Conservation (phyloP, 345 rosid species). For the Citrus inodora region DNA sequence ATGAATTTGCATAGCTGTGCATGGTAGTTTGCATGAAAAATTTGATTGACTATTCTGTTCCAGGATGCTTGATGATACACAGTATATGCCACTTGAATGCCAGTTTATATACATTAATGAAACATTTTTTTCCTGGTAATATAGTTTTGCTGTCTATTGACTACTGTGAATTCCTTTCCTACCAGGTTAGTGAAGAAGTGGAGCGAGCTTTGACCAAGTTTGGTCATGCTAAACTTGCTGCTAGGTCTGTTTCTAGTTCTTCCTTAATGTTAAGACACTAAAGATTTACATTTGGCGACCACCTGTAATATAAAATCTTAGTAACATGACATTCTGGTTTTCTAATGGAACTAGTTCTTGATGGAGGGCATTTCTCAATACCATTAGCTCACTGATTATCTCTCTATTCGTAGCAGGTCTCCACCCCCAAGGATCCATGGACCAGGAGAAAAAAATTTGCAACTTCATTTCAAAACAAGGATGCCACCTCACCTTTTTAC, state of each 20-base stretch:
- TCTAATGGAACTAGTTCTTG: neutral
- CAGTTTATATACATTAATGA: neutral
- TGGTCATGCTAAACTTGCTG: slow-evolving; percentile 48
- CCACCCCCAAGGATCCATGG: slow-evolving; percentile 57
- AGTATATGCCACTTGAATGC: neutral
- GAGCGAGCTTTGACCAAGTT: slow-evolving; percentile 81
- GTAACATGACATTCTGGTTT: neutral
- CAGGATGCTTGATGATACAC: neutral
- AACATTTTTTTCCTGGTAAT: too few species aligned
- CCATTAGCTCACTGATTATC: neutral
- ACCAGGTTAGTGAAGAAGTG: slow-evolving; percentile 92
- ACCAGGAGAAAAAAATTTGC: slow-evolving; percentile 57
- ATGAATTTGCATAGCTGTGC: neutral
- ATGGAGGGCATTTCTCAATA: neutral
- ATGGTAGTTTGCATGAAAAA: neutral
- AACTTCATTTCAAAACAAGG: slow-evolving; percentile 74
- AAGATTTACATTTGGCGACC: neutral
- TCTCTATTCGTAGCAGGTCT: slow-evolving; percentile 36
- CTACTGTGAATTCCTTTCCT: slow-evolving; percentile 9
- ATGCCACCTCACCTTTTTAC: slow-evolving; percentile 96
- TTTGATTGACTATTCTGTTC: neutral
- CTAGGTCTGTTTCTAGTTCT: slow-evolving; percentile 40
- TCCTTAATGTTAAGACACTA: neutral
- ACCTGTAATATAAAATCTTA: neutral
- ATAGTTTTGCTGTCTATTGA: neutral